Conservation (phyloP, 768 basidiomycete genomes). For the Coprinellus aureogranulatus region DNA sequence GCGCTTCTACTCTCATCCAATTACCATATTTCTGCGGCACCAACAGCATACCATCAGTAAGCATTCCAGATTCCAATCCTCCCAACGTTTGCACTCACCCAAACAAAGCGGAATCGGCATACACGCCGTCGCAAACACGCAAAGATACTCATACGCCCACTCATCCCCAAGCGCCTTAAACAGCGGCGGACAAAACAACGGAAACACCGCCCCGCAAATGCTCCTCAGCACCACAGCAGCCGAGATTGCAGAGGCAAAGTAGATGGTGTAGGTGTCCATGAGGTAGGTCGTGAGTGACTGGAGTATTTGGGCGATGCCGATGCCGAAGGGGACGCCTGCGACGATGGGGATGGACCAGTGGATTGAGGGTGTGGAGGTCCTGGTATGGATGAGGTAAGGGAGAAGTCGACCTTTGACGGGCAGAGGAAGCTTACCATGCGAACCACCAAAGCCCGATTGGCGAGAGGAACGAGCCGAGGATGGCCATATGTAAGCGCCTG, state of each 20-base stretch:
- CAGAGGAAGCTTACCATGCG: slow-evolving; percentile 45
- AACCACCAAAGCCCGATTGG: slow-evolving; percentile 68
- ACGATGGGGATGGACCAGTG: slow-evolving; percentile 71
- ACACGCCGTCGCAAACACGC: slow-evolving; percentile 46
- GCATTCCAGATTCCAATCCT: not conserved
- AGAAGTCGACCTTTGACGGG: not conserved
- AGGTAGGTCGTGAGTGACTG: slow-evolving; percentile 66
- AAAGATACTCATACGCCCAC: slow-evolving; percentile 56
- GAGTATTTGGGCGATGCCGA: slow-evolving; percentile 62
- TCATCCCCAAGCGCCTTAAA: slow-evolving; percentile 51
- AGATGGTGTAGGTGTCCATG: slow-evolving; percentile 68
- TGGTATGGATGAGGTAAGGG: slow-evolving; percentile 17
- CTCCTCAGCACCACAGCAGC: slow-evolving; percentile 68
- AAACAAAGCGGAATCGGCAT: slow-evolving; percentile 60
- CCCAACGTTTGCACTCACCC: slow-evolving; percentile 33
- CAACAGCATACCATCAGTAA: slow-evolving; percentile 7
- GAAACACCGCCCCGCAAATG: slow-evolving; percentile 60
- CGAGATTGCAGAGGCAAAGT: slow-evolving; percentile 66
- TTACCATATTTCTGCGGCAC: slow-evolving; percentile 46
- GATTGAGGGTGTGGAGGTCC: slow-evolving; percentile 49
- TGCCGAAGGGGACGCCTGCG: slow-evolving; percentile 65
- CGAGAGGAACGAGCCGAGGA: slow-evolving; percentile 48
- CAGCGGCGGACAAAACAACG: slow-evolving; percentile 53
- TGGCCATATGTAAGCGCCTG: slow-evolving; percentile 60
- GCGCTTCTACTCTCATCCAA: slow-evolving; percentile 47